Base-by-base conservation (phyloP, 306 rosid species). In the Sphenostylis stenocarpa region DNA sequence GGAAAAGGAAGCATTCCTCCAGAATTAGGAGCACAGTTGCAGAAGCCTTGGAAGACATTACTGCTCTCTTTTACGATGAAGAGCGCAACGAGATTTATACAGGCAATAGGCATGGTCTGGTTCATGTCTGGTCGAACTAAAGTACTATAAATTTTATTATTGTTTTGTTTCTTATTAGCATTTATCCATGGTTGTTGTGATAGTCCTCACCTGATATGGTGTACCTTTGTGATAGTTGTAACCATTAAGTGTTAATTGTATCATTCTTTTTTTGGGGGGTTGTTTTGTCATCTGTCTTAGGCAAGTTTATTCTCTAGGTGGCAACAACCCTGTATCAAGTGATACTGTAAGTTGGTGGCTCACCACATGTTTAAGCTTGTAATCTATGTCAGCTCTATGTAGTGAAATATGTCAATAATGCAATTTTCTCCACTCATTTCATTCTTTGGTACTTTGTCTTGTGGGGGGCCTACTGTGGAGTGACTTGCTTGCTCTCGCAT, bases 1-100 rank as follows among this genome's bases (percentile, higher is more conserved):
- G 67, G 80, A 94, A 88, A 63, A 85, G 56, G 48, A 72, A 81
- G 28, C 80, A 3, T 36, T 51, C 77, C 52, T 82, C 93, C 72
- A 84, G 86, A 85, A 83, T 90, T 68, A 84, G 93, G 53, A 91
- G 91, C 86, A 86, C 94, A 6, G 97, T 88, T 3, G 88, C 90
- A 4, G 96, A 91, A 85, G 98, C 98, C 75, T 85, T 91, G 92
- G 98, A 94, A 86, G 98, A 94, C 77, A 94, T 91, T 66, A 94
- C 97, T 33, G 98, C 98, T 45, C 96, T 94, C 60, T 94, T 91
- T 88, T 94, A 91, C 6, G 98, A 94, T 13, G 98, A 94, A 85
- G 97, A 94, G 73, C 92, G 96, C 53, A 94, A 91, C 11, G 98
- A 94, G 85, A 94, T 94, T 72, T 91, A 94, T 67, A 94, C 98